Conservation (phyloP, 2,329 filamentous ascomycete species). For the Aureobasidium subglaciale region DNA sequence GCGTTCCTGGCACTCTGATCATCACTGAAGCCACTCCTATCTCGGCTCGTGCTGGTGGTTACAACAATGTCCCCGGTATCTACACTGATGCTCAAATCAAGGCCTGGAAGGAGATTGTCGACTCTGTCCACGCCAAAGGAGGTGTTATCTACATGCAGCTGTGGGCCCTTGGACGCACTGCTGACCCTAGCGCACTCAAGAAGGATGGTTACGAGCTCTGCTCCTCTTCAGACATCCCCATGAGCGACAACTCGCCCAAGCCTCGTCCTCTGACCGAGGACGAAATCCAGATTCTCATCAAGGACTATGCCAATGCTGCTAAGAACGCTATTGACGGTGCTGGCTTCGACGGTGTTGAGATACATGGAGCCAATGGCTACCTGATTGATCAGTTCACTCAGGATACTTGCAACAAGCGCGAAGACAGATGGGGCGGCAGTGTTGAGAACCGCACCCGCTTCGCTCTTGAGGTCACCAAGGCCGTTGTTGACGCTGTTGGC, state of each 20-base stretch:
- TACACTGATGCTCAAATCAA: conserved; percentile 50
- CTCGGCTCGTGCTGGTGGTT: conserved; percentile 41
- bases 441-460: conserved; percentile 46
- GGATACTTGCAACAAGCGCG: conserved; percentile 48
- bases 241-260: conserved; percentile 29
- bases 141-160: conserved; percentile 57
- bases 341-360: conserved; percentile 56
- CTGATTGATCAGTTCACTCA: conserved; percentile 60
- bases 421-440: conserved; percentile 41
- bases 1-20: conserved; percentile 47
- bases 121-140: conserved; percentile 56
- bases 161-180: conserved; percentile 54
- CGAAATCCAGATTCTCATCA: conserved; percentile 32
- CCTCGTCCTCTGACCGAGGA: conserved; percentile 31
- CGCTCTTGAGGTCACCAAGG: conserved; percentile 46
- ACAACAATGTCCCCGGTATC: conserved; percentile 51
- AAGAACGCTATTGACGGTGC: conserved; percentile 39
- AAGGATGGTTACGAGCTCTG: conserved; percentile 26
- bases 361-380: conserved; percentile 45
- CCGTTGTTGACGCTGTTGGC: conserved; percentile 45
- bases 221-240: conserved; percentile 28
- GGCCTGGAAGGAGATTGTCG: conserved; percentile 54
- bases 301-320: conserved; percentile 37
- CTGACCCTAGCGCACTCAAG: conserved; percentile 32
- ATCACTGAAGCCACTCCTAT: conserved; percentile 53